Conservation (phyloP, 1,284 basidiomycete genomes). For the Bjerkandera adusta region DNA sequence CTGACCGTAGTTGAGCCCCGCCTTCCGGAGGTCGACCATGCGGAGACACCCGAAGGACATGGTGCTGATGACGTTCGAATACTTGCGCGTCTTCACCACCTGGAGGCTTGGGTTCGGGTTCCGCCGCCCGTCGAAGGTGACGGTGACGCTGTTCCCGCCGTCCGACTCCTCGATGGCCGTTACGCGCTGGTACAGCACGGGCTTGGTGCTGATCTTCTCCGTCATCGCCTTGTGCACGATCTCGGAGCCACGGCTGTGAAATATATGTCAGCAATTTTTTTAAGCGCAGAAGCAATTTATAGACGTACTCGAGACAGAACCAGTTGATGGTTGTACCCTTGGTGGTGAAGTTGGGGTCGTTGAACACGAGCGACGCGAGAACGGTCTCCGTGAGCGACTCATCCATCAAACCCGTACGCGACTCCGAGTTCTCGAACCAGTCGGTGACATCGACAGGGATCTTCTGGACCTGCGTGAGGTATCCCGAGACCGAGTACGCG, state of each 20-base stretch:
- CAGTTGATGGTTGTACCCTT: background rate
- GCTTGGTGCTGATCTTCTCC: background rate
- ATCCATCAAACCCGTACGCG: conserved; percentile 15
- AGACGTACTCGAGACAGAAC: conserved; percentile 13
- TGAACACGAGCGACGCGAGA: conserved; percentile 2
- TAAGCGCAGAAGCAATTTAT: background rate
- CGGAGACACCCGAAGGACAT: conserved; percentile 11
- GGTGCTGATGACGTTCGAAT: conserved; percentile 14
- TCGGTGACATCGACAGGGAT: conserved; percentile 13
- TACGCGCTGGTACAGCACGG: conserved; percentile 2
- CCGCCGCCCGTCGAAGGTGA: background rate
- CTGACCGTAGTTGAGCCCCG: conserved; percentile 16
- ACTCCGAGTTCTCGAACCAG: conserved; percentile 21
- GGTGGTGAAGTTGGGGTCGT: background rate
- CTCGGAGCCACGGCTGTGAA: background rate
- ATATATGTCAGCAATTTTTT: conserved; percentile 4
- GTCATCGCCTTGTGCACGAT: background rate
- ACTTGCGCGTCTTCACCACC: background rate
- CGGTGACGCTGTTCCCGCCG: background rate
- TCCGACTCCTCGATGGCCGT: conserved; percentile 1
- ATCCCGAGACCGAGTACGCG: background rate
- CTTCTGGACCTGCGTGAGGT: background rate
- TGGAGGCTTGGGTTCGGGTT: background rate
- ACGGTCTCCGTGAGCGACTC: conserved; percentile 16
- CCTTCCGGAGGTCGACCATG: conserved; percentile 8